Evolutionary conservation across 2,329 filamentous ascomycete genomes (phyloP).

Genomic region (Aplosporella prunicola): DNA sequence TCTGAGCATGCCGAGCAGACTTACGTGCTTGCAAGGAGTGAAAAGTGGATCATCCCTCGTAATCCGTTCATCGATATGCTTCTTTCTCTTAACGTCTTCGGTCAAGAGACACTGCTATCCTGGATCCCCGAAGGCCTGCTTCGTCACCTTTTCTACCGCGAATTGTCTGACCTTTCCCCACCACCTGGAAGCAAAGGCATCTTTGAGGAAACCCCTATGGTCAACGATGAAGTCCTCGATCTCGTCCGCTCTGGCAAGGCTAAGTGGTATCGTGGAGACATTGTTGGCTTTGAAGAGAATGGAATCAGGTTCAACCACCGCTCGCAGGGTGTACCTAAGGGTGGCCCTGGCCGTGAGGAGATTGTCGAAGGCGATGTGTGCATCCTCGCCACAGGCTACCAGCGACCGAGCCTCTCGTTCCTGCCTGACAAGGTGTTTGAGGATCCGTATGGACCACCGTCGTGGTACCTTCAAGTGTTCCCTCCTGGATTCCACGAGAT

Average conservation of each 20-base stretch:
- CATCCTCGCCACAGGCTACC: slow-evolving; percentile 75
- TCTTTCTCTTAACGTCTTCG: slow-evolving; percentile 68
- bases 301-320: slow-evolving; percentile 66
- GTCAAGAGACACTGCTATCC: slow-evolving; percentile 63
- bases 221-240: slow-evolving; percentile 71
- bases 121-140: slow-evolving; percentile 71
- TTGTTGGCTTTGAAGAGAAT: slow-evolving; percentile 52
- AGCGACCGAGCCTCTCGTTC: slow-evolving; percentile 63
- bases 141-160: slow-evolving; percentile 72
- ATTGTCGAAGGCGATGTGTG: slow-evolving; percentile 64
- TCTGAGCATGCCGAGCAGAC: slow-evolving; percentile 57
- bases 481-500: slow-evolving; percentile 64
- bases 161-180: slow-evolving; percentile 65
- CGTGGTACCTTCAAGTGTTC: slow-evolving; percentile 85
- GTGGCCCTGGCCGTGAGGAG: slow-evolving; percentile 61
- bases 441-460: slow-evolving; percentile 66
- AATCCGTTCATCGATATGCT: slow-evolving; percentile 66
- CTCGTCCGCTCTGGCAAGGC: slow-evolving; percentile 63
- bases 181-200: slow-evolving; percentile 49
- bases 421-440: slow-evolving; percentile 63
- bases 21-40: slow-evolving; percentile 64
- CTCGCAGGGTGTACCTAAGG: slow-evolving; percentile 61
- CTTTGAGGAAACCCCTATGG: slow-evolving; percentile 81
- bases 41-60: slow-evolving; percentile 82
- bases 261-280: slow-evolving; percentile 74